Evolutionary conservation across 2,329 filamentous ascomycete genomes (phyloP).

Genomic region (Apiospora pterosperma): DNA sequence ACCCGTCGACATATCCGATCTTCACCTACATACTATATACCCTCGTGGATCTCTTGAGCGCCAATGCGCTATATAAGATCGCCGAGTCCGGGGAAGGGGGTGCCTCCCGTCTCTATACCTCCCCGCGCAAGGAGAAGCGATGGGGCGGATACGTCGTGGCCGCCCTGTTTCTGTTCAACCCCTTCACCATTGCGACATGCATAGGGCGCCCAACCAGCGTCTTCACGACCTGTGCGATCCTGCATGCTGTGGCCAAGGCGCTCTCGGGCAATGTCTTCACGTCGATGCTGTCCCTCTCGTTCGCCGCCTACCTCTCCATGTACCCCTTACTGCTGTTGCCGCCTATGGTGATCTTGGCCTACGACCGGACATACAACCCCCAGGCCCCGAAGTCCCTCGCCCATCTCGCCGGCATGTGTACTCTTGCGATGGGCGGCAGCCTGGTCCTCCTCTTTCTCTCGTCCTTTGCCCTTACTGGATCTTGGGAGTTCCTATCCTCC

Average conservation of each 20-base stretch:
- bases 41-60: constrained; percentile 75
- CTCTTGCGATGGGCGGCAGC: constrained; percentile 49
- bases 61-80: constrained; percentile 73
- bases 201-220: constrained; percentile 84
- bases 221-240: constrained; percentile 84
- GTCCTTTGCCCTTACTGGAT: constrained; percentile 72
- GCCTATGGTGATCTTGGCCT: constrained; percentile 76
- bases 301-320: constrained; percentile 88
- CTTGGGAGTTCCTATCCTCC: constrained; percentile 82
- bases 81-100: constrained; percentile 77
- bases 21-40: constrained; percentile 81
- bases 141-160: constrained; percentile 76
- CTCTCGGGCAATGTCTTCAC: constrained; percentile 69
- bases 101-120: constrained; percentile 72
- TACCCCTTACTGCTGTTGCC: constrained; percentile 86
- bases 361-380: constrained; percentile 55
- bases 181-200: constrained; percentile 88
- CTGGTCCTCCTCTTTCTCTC: constrained; percentile 63
- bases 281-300: constrained; percentile 78
- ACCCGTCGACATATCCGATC: constrained; percentile 61
- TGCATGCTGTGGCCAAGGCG: constrained; percentile 79
- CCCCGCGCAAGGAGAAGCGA: constrained; percentile 68
- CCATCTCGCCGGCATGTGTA: constrained; percentile 53
- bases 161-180: constrained; percentile 90
- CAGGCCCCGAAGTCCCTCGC: constrained; percentile 30